Percentiles rank a stretch among this genome's conserved stretches.
Evolutionary conservation across 257 asterid genomes (phyloP).

Genomic region (Rehmannia glutinosa): DNA sequence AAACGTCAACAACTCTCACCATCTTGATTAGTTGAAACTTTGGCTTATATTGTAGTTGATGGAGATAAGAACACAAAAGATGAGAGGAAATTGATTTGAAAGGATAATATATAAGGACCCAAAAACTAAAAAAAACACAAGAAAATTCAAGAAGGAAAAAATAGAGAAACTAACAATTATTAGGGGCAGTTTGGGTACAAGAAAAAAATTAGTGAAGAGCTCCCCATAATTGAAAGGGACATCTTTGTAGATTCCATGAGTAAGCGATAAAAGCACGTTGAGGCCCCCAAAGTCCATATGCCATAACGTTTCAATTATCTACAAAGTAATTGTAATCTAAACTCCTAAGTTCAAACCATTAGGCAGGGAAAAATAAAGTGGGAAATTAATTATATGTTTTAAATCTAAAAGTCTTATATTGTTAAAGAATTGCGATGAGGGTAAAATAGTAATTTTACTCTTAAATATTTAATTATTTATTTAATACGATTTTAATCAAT

Average conservation of each 20-base stretch:
- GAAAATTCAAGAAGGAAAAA: not conserved
- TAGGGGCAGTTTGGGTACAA: conserved; percentile 1
- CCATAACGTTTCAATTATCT: not conserved
- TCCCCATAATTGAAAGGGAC: conserved; percentile 12
- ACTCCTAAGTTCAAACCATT: too few species aligned
- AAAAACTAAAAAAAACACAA: conserved; percentile 3
- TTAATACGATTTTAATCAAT: too few species aligned
- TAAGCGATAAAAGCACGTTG: not conserved
- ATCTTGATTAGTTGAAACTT: too few species aligned
- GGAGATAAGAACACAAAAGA: not conserved
- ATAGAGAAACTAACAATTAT: not conserved
- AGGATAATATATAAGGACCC: not conserved
- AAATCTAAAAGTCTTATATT: too few species aligned
- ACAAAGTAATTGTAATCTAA: not conserved
- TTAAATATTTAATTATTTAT: too few species aligned
- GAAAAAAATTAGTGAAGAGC: not conserved
- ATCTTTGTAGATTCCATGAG: not conserved
- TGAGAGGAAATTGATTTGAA: not conserved
- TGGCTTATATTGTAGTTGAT: not conserved
- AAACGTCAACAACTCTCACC: too few species aligned
- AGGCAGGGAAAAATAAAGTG: too few species aligned
- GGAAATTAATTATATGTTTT: too few species aligned
- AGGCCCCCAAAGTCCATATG: not conserved
- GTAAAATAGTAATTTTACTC: too few species aligned
- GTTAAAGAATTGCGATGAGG: too few species aligned